Evolutionary conservation across 2,329 filamentous ascomycete genomes (phyloP).

Genomic region (Emergomyces orientalis): DNA sequence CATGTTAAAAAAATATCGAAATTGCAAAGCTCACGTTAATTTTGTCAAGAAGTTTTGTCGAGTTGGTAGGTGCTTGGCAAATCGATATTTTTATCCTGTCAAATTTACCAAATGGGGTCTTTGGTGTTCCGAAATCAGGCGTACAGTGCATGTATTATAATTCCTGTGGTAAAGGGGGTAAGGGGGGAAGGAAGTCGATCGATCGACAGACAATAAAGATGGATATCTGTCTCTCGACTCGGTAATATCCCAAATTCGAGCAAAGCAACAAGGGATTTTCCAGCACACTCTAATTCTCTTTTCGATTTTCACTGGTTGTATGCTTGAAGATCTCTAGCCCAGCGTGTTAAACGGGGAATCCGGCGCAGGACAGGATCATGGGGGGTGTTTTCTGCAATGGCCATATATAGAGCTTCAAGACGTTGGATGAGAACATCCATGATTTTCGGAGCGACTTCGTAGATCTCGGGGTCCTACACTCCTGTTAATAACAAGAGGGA

Average conservation of each 20-base stretch:
- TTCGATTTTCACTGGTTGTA: slow-evolving; percentile 6
- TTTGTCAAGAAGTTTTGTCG: neutral
- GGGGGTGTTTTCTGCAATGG: slow-evolving; percentile 44
- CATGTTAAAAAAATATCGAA: neutral
- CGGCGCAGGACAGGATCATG: slow-evolving; percentile 44
- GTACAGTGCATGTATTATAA: neutral
- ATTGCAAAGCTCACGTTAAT: neutral
- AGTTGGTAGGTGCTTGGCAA: neutral
- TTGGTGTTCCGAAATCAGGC: neutral
- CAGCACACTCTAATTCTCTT: neutral
- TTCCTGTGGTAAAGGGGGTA: neutral
- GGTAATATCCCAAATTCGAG: neutral
- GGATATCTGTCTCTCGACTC: neutral
- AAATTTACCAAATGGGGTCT: neutral
- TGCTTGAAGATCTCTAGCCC: slow-evolving; percentile 30
- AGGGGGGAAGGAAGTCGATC: neutral
- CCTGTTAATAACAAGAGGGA: slow-evolving; percentile 1
- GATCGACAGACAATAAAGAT: neutral
- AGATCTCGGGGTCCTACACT: slow-evolving; percentile 44
- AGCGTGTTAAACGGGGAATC: slow-evolving; percentile 40
- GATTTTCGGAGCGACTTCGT: slow-evolving; percentile 49
- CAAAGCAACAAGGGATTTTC: neutral
- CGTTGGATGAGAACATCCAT: slow-evolving; percentile 52
- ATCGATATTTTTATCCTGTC: neutral
- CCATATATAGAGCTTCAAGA: slow-evolving; percentile 49